Percentiles rank a stretch among this genome's conserved stretches.
These are phyloP conservation scores for Jatropha curcas DNA, from an alignment of 345 rosid genomes.

Conservation along the genomic window DNA sequence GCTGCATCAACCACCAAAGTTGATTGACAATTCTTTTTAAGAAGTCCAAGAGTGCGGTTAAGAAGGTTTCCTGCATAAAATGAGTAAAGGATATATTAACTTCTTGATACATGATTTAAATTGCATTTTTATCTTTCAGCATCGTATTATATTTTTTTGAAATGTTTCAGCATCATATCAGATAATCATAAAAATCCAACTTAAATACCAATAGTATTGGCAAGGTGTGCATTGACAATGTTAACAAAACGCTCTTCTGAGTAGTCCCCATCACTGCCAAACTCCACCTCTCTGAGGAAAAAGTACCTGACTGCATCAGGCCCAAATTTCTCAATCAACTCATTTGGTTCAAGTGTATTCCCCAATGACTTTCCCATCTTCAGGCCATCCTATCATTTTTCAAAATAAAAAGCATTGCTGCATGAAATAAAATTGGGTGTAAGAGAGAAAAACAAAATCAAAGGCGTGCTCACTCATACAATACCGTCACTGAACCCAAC, in stretches of 20 bases:
- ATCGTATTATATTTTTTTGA: too few species aligned
- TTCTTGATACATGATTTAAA: neutral
- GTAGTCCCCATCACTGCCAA: slow-evolving; percentile 93
- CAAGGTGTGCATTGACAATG: slow-evolving; percentile 91
- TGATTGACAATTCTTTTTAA: slow-evolving; percentile 77
- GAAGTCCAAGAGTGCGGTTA: slow-evolving; percentile 92
- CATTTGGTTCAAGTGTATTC: slow-evolving; percentile 83
- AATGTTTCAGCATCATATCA: neutral
- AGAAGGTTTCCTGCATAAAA: slow-evolving; percentile 77
- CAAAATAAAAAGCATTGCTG: slow-evolving; percentile 52
- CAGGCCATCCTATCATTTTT: slow-evolving; percentile 84
- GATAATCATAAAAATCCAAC: neutral
- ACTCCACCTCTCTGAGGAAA: slow-evolving; percentile 86
- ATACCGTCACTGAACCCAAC: neutral
- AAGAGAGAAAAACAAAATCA: slow-evolving; percentile 23
- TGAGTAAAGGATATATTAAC: slow-evolving; percentile 8
- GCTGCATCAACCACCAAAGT: slow-evolving; percentile 74
- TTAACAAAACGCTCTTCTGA: slow-evolving; percentile 87
- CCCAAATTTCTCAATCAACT: slow-evolving; percentile 79
- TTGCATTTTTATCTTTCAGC: neutral
- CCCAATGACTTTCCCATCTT: slow-evolving; percentile 99
- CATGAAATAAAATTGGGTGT: slow-evolving; percentile 48
- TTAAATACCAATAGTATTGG: slow-evolving; percentile 79
- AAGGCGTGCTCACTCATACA: neutral
- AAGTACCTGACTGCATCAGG: slow-evolving; percentile 91